These are phyloP conservation scores for Rosa persica DNA, from an alignment of 306 rosid species.

Conservation along the genomic window DNA sequence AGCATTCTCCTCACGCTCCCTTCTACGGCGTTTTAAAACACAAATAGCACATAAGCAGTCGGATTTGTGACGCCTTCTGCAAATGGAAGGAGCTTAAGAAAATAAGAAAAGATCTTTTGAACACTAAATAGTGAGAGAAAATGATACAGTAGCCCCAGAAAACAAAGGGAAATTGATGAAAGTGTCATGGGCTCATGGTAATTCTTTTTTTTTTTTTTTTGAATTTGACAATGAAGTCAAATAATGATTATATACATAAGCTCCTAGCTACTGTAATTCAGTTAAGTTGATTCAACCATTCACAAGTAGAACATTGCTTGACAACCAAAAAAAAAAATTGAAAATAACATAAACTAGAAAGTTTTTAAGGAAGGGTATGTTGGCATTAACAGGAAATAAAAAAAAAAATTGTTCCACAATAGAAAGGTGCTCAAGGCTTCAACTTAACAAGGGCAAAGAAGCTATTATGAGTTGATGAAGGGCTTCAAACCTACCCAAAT, in stretches of 20 bases:
- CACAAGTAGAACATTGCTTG: neutral
- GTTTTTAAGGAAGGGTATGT: neutral
- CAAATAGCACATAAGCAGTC: slow-evolving; percentile 96
- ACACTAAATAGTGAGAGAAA: neutral
- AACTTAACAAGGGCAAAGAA: neutral
- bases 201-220: no score
- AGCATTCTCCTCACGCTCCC: slow-evolving; percentile 88
- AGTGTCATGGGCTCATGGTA: neutral
- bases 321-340: no score
- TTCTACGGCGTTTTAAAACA: slow-evolving; percentile 87
- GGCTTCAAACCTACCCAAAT: neutral
- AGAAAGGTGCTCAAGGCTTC: neutral
- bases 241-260: neutral
- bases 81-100: slow-evolving; percentile 28
- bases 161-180: neutral
- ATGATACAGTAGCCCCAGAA: neutral
- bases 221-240: neutral
- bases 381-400: neutral
- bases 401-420: neutral
- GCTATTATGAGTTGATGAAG: neutral
- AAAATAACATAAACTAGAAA: neutral
- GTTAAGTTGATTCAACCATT: neutral
- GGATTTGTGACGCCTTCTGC: slow-evolving; percentile 92
- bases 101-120: slow-evolving; percentile 2
- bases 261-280: neutral